These are phyloP conservation scores for Grosmannia clavigera DNA, from an alignment of 2,329 filamentous ascomycete genomes.

Conservation along the genomic window DNA sequence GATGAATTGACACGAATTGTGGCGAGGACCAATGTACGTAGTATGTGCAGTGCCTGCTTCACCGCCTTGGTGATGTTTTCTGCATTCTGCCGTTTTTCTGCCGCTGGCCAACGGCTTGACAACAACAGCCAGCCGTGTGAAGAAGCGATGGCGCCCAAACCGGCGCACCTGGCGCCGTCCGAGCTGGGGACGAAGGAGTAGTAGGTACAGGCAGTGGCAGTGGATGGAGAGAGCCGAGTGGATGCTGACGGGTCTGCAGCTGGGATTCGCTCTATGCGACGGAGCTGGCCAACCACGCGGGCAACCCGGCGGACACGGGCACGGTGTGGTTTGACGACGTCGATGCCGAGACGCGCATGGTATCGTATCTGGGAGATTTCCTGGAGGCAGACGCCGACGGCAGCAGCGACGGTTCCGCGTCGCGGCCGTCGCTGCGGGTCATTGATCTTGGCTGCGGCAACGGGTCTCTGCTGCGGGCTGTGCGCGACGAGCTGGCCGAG, in stretches of 20 bases:
- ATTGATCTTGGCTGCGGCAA: conserved; percentile 92
- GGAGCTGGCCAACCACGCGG: conserved; percentile 58
- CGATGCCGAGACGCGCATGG: conserved; percentile 69
- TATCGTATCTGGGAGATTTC: conserved; percentile 47
- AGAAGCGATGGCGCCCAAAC: conserved; percentile 22
- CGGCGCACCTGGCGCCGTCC: conserved; percentile 61
- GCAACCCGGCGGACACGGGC: conserved; percentile 66
- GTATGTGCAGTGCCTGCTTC: not conserved
- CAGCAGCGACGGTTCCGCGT: no score
- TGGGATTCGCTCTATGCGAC: conserved; percentile 64
- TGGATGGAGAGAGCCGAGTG: no score
- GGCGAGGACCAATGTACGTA: no score
- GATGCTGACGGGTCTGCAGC: conserved; percentile 27
- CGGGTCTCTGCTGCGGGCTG: conserved; percentile 75
- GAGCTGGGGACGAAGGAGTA: conserved; percentile 82
- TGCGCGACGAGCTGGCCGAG: conserved; percentile 40
- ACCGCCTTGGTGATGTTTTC: conserved; percentile 3
- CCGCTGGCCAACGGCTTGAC: not conserved
- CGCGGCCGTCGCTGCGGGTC: conserved; percentile 33
- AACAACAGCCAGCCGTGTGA: not conserved
- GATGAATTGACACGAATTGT: not conserved
- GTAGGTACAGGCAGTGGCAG: conserved; percentile 34
- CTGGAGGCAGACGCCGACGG: conserved; percentile 34
- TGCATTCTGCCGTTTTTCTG: not conserved
- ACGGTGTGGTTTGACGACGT: conserved; percentile 97